Evolutionary conservation across 2,329 filamentous ascomycete genomes (phyloP), one percentile per base, ranked within the genome.

Genomic region (Penicillium palitans): DNA sequence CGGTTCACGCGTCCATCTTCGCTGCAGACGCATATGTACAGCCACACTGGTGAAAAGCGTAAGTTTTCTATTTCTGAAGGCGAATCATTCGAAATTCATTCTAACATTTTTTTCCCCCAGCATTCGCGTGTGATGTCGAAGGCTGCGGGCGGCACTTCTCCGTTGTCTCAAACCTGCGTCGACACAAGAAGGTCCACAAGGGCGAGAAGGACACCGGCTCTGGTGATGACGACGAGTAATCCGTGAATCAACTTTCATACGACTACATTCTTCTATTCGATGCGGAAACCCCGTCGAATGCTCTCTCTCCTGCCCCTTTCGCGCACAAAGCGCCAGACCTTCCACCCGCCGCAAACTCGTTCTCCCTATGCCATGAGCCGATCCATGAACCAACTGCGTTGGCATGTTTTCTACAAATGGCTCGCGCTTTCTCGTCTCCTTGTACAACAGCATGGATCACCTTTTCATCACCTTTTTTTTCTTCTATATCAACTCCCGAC

Each of bases 11-110:
- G 93, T 55, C 93, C 93, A 1, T 96, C 92, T 72, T 97, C 93
- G 15, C 78, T 98, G 40, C 93, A 97, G 74, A 98, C 93, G 33
- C 93, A 98, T 74, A 97, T 97, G 90, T 97, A 97, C 79, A 96
- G 92, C 77, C 93, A 98, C 73, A 98, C 93, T 56, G 93, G 93
- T 73, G 93, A 98, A 77, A 98, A 98, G 81, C 93, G 92, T 96
- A 86, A 83, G 92, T 87, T 44, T 6, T 1, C 17, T n/a, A 31
- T n/a, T 29, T 44, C 21, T 4, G 2, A 17, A 35, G 31, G 0
- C 21, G 12, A 25, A 8, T n/a, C 5, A 5, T 35, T 35, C 1
- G 15, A 25, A 35, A 33, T n/a, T 17, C 48, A 54, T 39, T 62
- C 70, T 72, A 58, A 72, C 59, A 25, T 13, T 15, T 40, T 62